phyloP scores from a whole-genome alignment of 768 basidiomycete species.

The Chalciporus sphaerocephalus region DNA sequence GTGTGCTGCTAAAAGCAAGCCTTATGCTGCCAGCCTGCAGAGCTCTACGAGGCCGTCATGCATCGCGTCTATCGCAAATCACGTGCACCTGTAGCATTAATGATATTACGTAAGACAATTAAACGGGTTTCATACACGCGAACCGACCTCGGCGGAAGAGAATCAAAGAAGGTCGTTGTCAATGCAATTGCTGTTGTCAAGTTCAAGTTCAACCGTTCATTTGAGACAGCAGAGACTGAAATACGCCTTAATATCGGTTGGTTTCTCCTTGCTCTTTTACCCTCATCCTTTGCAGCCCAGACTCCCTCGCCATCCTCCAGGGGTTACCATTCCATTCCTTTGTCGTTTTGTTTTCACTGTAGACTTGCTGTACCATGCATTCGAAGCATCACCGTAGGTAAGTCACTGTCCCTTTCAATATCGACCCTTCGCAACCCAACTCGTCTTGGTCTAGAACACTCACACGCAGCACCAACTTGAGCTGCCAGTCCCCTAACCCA shows the following conservation, averaged over 20 bases:
- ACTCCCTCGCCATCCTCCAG: neutral
- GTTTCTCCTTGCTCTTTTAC: neutral
- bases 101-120: neutral
- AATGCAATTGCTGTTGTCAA: no score
- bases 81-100: neutral
- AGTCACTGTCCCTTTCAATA: neutral
- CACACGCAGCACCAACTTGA: conserved; percentile 1
- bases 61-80: neutral
- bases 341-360: neutral
- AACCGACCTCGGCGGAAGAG: no score
- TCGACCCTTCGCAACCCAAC: conserved; percentile 4
- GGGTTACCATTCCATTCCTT: neutral
- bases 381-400: conserved; percentile 8
- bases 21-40: neutral
- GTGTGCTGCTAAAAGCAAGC: neutral
- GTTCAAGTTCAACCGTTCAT: no score
- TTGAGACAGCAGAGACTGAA: no score
- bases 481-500: conserved; percentile 47
- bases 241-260: neutral
- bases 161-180: neutral
- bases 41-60: neutral
- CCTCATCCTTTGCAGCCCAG: no score
- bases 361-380: conserved; percentile 11
- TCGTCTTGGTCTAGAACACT: conserved; percentile 1
- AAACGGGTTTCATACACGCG: no score